A percentile compares a stretch with the other conserved stretches of the same genome.
Evolutionary conservation across 192 early-diverging fungal genomes (phyloP).

Genomic region (Linnemannia exigua): DNA sequence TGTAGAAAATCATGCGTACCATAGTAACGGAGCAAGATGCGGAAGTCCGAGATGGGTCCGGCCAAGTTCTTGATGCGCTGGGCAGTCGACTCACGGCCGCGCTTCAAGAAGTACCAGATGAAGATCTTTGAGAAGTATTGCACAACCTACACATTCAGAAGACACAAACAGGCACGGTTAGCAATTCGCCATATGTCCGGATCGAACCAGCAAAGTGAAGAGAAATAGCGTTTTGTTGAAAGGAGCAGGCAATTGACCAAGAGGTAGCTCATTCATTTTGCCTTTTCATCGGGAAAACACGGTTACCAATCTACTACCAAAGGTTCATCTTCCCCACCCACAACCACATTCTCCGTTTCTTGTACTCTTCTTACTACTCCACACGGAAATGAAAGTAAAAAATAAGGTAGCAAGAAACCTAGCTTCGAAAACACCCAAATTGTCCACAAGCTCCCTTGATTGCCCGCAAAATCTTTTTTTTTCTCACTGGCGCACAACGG

Average conservation of each 20-base stretch:
- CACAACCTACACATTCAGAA: constrained; percentile 69
- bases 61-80: constrained; percentile 84
- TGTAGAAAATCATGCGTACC: constrained; percentile 30
- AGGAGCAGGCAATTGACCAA: neutral
- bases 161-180: neutral
- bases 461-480: neutral
- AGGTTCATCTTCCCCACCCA: neutral
- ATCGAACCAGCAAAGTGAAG: neutral
- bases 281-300: constrained; percentile 8
- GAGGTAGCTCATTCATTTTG: neutral
- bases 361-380: neutral
- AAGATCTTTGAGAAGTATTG: constrained; percentile 95
- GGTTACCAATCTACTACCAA: neutral
- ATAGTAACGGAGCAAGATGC: constrained; percentile 91
- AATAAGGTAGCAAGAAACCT: neutral
- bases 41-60: constrained; percentile 90
- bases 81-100: constrained; percentile 71
- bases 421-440: neutral
- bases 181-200: neutral
- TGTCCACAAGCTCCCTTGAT: neutral
- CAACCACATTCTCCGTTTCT: neutral
- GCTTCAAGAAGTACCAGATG: constrained; percentile 80
- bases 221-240: neutral
- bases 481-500: neutral
- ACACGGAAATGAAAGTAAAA: neutral